phyloP scores from a whole-genome alignment of 2,329 filamentous ascomycete genomes.

The Alternaria ventricosa region DNA sequence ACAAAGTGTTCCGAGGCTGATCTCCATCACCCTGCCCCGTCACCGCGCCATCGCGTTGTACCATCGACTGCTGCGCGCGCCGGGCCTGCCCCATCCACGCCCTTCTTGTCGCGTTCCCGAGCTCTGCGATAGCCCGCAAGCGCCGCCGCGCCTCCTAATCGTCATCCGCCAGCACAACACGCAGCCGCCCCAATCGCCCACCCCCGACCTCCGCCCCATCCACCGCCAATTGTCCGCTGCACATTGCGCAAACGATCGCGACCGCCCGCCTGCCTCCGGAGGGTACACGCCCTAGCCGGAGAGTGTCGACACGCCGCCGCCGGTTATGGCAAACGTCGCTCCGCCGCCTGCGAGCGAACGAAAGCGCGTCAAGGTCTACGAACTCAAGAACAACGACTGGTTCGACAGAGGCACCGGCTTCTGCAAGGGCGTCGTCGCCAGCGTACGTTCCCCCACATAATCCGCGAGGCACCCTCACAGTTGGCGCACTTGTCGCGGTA shows the following conservation, averaged over 20 bases:
- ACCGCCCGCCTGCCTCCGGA: constrained; percentile 38
- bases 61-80: constrained; percentile 13
- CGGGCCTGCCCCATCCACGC: background rate
- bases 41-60: constrained; percentile 12
- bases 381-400: constrained; percentile 98
- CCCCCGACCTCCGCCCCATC: constrained; percentile 22
- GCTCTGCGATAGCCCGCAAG: constrained; percentile 10
- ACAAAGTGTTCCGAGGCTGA: constrained; percentile 24
- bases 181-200: constrained; percentile 16
- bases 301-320: constrained; percentile 25
- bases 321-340: constrained; percentile 29
- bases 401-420: constrained; percentile 97
- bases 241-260: constrained; percentile 33
- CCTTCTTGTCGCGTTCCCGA: constrained; percentile 6
- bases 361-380: constrained; percentile 94
- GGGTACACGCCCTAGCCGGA: constrained; percentile 30
- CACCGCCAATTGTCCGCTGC: constrained; percentile 15
- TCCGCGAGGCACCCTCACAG: background rate
- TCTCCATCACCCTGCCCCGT: constrained; percentile 26
- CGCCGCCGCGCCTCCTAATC: constrained; percentile 18
- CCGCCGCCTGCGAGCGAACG: constrained; percentile 57
- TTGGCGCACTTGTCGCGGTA: constrained; percentile 21
- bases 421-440: constrained; percentile 77
- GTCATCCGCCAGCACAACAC: constrained; percentile 27
- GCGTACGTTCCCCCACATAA: constrained; percentile 62